Evolutionary conservation across 1,284 basidiomycete species (phyloP).

Genomic region (Rhizoctonia solani): DNA sequence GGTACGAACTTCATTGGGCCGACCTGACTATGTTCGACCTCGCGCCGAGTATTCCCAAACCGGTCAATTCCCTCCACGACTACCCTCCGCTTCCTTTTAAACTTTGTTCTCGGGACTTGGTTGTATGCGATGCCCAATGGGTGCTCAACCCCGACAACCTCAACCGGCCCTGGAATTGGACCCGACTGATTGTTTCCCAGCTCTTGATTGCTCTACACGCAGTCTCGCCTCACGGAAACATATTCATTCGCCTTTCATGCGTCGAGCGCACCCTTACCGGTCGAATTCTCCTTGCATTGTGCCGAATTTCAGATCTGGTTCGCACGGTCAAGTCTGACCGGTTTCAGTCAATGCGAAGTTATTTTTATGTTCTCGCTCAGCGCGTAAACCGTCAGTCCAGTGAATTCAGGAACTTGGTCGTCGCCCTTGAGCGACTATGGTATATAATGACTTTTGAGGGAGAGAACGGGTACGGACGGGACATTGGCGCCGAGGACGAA

Average conservation of each 20-base stretch:
- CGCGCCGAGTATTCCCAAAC: background rate
- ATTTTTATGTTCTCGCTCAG: slow-evolving; percentile 45
- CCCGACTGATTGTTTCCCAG: slow-evolving; percentile 45
- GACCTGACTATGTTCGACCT: slow-evolving; percentile 33
- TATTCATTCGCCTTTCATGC: slow-evolving; percentile 47
- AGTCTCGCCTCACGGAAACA: slow-evolving; percentile 43
- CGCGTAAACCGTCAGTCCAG: slow-evolving; percentile 28
- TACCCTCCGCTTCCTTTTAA: slow-evolving; percentile 22
- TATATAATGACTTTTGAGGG: slow-evolving; percentile 25
- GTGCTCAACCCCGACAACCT: slow-evolving; percentile 41
- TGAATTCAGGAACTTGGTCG: slow-evolving; percentile 1
- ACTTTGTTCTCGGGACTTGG: slow-evolving; percentile 42
- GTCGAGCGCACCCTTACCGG: slow-evolving; percentile 45
- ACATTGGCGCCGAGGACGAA: slow-evolving; percentile 16
- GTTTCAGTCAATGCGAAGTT: slow-evolving; percentile 43
- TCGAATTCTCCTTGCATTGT: slow-evolving; percentile 44
- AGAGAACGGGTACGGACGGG: slow-evolving; percentile 13
- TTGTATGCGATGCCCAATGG: slow-evolving; percentile 47
- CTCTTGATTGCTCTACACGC: slow-evolving; percentile 45
- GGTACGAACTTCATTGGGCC: slow-evolving; percentile 1
- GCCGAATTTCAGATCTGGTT: slow-evolving; percentile 34
- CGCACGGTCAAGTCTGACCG: slow-evolving; percentile 43
- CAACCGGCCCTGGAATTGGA: slow-evolving; percentile 37
- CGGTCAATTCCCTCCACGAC: background rate
- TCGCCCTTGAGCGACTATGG: slow-evolving; percentile 12